Evolutionary conservation across 1,284 basidiomycete species (phyloP).

Genomic region (Vanrija sp.): DNA sequence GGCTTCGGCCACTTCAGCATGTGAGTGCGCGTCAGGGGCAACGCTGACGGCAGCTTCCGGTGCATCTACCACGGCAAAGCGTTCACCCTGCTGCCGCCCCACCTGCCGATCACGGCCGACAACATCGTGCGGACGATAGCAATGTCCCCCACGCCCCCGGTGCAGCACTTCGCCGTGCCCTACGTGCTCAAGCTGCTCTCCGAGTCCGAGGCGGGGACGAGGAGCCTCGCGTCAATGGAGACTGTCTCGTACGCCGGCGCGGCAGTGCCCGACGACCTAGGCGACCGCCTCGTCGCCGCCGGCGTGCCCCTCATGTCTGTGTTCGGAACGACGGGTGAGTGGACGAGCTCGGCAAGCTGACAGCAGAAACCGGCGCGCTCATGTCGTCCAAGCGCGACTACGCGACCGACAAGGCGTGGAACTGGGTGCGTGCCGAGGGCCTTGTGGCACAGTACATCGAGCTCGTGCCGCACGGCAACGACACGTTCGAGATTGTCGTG

Average conservation of each 20-base stretch:
- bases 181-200: slow-evolving; percentile 54
- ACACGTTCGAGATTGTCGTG: slow-evolving; percentile 57
- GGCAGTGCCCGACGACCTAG: slow-evolving; percentile 53
- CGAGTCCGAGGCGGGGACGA: slow-evolving; percentile 54
- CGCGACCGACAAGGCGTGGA: slow-evolving; percentile 58
- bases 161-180: slow-evolving; percentile 50
- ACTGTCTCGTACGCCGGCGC: slow-evolving; percentile 52
- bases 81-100: slow-evolving; percentile 56
- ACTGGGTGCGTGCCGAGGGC: slow-evolving; percentile 54
- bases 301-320: slow-evolving; percentile 58
- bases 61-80: slow-evolving; percentile 52
- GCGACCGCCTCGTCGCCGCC: slow-evolving; percentile 55
- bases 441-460: slow-evolving; percentile 51
- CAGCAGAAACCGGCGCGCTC: slow-evolving; percentile 37
- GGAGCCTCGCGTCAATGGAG: slow-evolving; percentile 53
- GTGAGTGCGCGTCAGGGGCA: slow-evolving; percentile 35
- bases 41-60: slow-evolving; percentile 31
- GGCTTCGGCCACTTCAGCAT: slow-evolving; percentile 54
- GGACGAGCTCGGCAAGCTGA: background rate
- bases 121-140: slow-evolving; percentile 50
- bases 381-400: slow-evolving; percentile 55
- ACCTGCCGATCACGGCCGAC: slow-evolving; percentile 55
- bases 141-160: slow-evolving; percentile 41
- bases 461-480: slow-evolving; percentile 52
- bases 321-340: slow-evolving; percentile 52